These are phyloP conservation scores for Rhynchospora breviuscula DNA, from an alignment of 176 grass and related monocot species.

Conservation along the genomic window DNA sequence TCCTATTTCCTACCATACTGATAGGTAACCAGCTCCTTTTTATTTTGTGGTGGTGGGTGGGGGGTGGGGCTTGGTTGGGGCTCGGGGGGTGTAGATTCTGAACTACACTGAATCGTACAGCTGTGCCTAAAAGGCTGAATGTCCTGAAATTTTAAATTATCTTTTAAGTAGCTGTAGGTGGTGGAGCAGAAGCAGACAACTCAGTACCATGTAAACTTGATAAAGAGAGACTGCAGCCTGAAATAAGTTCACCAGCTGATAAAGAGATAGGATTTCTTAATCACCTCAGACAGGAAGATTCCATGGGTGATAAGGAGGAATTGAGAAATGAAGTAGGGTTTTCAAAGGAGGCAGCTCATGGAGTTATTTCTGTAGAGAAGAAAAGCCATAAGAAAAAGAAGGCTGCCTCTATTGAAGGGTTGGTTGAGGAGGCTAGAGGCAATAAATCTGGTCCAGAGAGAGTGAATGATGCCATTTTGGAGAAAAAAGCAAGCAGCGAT, in stretches of 20 bases:
- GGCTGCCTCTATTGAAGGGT: not conserved
- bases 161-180: conserved; percentile 4
- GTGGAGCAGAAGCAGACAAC: not conserved
- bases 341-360: not conserved
- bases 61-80: not conserved
- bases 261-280: not conserved
- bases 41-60: not conserved
- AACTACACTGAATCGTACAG: not conserved
- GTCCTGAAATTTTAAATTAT: not conserved
- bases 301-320: not conserved
- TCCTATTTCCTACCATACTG: not conserved
- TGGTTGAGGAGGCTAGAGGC: not conserved
- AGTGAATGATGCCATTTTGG: not conserved
- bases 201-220: not conserved
- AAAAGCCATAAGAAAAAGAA: conserved; percentile 18
- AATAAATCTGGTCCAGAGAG: not conserved
- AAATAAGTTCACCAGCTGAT: not conserved
- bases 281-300: not conserved
- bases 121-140: not conserved
- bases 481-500: not conserved
- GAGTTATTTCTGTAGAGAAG: conserved; percentile 5
- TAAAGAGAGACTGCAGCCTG: conserved; percentile 6
- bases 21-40: not conserved
- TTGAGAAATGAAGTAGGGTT: not conserved
- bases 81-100: not conserved